Base-by-base conservation (phyloP, 2,329 filamentous ascomycete genomes). In the Chaetomium strumarium region DNA sequence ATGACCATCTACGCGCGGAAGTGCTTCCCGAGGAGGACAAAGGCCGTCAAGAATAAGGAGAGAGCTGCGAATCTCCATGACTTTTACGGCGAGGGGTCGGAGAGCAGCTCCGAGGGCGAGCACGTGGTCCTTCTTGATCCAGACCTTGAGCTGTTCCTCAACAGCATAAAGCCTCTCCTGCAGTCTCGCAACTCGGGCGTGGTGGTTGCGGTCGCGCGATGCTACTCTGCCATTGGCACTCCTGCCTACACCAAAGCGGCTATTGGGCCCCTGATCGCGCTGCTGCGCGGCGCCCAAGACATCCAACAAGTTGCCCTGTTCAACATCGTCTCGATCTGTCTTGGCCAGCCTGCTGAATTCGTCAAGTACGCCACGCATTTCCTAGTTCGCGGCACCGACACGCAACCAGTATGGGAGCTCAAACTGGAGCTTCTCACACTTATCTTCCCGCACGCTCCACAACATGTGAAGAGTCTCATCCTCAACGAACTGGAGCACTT, bases 401-500 rank as follows among this genome's bases (percentile, higher is more conserved):
- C 86, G 1, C 81, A 86, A 13, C 81, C 88, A 17, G 86, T 96
- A 17, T 96, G 90, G 88, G 85, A 86, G 56, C 77, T 97, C 37
- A 99, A 99, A 70, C 77, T 99, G 24, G 95, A 99, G 68, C 74
- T 96, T 4, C 75, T 97, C 51, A 92, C 93, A 0, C 77, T 99
- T 55, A 84, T 97, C 60, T 99, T 97, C 63, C 90, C 92, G 0
- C 80, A 95, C 64, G 85, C 85, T 58, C 83, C 85, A 6, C 68
- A 80, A 10, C 84, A 89, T 54, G 75, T 87, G 54, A 95, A 96
- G 68, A 88, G 87, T 52, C 77, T 99, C 7, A 89, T 97, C 42
- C 77, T 99, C 46, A 91, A 88, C 59, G 93, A 99, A 66, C 78
- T 99, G 6, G 91, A 96, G 64, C 92, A 97, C 70, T 97, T 97